Evolutionary conservation across 2,329 filamentous ascomycete species (phyloP).

Genomic region (Kalmusia sp.): DNA sequence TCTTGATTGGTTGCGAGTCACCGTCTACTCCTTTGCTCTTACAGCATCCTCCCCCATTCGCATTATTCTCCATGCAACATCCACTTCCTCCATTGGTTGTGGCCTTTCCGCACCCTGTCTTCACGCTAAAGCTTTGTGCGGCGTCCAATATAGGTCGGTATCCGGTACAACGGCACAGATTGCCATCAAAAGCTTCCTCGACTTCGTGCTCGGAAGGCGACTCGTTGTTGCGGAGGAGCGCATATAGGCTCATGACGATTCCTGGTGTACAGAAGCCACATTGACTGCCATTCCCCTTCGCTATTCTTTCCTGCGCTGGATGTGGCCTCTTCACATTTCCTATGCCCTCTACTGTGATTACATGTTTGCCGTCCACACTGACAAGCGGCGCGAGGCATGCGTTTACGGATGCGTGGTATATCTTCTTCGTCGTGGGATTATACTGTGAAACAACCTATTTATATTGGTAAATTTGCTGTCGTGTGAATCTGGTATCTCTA

Average conservation of each 20-base stretch:
- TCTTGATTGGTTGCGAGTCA: constrained; percentile 56
- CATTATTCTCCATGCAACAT: constrained; percentile 71
- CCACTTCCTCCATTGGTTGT: constrained; percentile 66
- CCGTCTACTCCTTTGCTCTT: constrained; percentile 47
- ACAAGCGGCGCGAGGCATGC: constrained; percentile 92
- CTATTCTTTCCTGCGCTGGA: constrained; percentile 88
- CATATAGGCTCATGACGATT: constrained; percentile 97
- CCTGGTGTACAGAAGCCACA: constrained; percentile 97
- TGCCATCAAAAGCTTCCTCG: constrained; percentile 97
- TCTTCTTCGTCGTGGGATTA: constrained; percentile 88
- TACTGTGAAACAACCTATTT: constrained; percentile 80
- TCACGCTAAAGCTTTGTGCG: constrained; percentile 82
- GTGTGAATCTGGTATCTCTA: not conserved
- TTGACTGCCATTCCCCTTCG: constrained; percentile 89
- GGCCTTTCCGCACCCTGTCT: constrained; percentile 63
- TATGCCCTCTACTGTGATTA: constrained; percentile 97
- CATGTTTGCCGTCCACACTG: constrained; percentile 95
- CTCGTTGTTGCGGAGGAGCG: constrained; percentile 83
- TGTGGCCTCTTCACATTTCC: constrained; percentile 87
- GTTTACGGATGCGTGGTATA: constrained; percentile 97
- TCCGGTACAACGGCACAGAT: constrained; percentile 93
- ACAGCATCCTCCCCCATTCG: constrained; percentile 52
- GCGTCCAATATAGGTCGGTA: constrained; percentile 94
- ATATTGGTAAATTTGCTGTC: constrained; percentile 14
- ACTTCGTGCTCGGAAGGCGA: constrained; percentile 80